Percentiles rank a stretch among this genome's conserved stretches.
Evolutionary conservation across 139 green algal species (phyloP).

Genomic region (Chlamydomonas incerta): DNA sequence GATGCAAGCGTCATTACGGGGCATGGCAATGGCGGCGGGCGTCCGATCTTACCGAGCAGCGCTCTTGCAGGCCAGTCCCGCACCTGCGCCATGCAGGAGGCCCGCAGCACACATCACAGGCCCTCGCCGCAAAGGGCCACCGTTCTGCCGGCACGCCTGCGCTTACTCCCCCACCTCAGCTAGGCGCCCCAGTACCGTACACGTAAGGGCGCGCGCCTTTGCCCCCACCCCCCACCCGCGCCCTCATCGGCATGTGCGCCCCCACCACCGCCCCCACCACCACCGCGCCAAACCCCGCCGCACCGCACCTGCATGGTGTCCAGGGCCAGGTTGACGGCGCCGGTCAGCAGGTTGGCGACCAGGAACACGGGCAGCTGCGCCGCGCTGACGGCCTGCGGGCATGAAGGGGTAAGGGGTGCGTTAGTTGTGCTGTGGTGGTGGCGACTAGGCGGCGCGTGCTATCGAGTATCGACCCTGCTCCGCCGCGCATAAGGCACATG

Average conservation of each 20-base stretch:
- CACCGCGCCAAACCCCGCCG: conserved; percentile 5
- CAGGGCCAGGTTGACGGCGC: conserved; percentile 56
- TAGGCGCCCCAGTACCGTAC: too few relatives aligned
- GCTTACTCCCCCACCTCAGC: too few relatives aligned
- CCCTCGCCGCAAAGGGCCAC: neutral
- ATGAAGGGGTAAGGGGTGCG: too few relatives aligned
- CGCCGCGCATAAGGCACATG: too few relatives aligned
- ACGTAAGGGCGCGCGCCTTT: too few relatives aligned
- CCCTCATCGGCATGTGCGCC: neutral
- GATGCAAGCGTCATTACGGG: too few relatives aligned
- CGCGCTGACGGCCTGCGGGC: conserved; percentile 17
- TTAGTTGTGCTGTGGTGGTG: too few relatives aligned
- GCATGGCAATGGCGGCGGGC: too few relatives aligned
- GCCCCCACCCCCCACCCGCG: too few relatives aligned
- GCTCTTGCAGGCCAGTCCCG: conserved; percentile 1
- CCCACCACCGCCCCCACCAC: neutral
- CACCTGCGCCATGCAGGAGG: neutral
- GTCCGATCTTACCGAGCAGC: neutral
- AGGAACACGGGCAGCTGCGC: conserved; percentile 82
- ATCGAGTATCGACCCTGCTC: too few relatives aligned
- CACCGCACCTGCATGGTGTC: conserved; percentile 68
- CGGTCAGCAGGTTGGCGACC: conserved; percentile 84
- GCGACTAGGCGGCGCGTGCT: too few relatives aligned
- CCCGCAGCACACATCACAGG: neutral
- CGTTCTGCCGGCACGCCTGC: too few relatives aligned